A percentile compares a stretch with the other conserved stretches of the same genome.
phyloP scores from a whole-genome alignment of 805 yeast genomes.

The Zygosaccharomyces lentus region DNA sequence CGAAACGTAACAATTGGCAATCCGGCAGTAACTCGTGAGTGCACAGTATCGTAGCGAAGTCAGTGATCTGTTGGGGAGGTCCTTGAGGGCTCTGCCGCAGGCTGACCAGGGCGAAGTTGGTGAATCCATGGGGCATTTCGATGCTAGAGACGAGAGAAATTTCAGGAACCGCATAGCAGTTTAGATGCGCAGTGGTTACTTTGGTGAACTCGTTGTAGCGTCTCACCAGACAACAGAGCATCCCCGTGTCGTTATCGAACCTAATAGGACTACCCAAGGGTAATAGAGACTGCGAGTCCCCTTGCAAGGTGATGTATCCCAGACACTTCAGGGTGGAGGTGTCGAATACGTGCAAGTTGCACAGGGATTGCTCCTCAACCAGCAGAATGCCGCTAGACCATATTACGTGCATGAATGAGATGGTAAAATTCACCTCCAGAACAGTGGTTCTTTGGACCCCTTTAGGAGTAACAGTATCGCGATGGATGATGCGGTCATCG shows the following conservation, averaged over 20 bases:
- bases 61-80: neutral
- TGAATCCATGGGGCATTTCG: conserved; percentile 11
- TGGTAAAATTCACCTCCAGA: conserved; percentile 10
- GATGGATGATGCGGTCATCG: neutral
- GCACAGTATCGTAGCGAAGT: neutral
- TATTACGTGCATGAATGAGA: conserved; percentile 13
- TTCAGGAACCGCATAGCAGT: conserved; percentile 8
- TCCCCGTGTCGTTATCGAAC: conserved; percentile 6
- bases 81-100: neutral
- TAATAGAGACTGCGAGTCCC: neutral
- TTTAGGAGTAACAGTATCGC: conserved; percentile 1
- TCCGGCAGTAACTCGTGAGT: neutral
- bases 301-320: conserved; percentile 13
- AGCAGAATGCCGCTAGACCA: conserved; percentile 14
- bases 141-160: conserved; percentile 5
- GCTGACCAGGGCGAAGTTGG: conserved; percentile 6
- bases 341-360: conserved; percentile 15
- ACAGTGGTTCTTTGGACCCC: neutral
- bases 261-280: conserved; percentile 2
- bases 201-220: conserved; percentile 12
- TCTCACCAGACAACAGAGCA: conserved; percentile 11
- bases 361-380: conserved; percentile 10
- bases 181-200: conserved; percentile 5
- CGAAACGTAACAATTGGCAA: conserved; percentile 2
- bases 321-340: conserved; percentile 12